Conservation (phyloP, 257 asterid genomes). For the Solanum bulbocastanum region DNA sequence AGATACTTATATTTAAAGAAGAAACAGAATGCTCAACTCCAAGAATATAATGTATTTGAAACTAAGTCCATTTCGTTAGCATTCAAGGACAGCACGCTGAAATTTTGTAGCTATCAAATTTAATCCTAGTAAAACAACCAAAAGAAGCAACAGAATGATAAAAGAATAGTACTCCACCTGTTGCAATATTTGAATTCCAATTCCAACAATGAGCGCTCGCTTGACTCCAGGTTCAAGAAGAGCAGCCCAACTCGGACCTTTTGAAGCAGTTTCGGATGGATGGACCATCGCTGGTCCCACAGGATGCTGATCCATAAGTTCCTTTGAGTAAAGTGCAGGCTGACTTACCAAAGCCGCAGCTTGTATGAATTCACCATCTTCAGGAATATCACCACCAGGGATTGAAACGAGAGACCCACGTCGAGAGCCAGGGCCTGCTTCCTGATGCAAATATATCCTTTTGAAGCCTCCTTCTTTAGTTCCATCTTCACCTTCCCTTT, state of each 20-base stretch:
- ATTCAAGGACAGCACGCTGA: not conserved
- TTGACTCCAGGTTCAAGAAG: slow-evolving; percentile 81
- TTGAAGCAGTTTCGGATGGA: slow-evolving; percentile 39
- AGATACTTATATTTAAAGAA: not conserved
- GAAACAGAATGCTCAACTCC: not conserved
- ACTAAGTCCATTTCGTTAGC: not conserved
- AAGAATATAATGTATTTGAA: not conserved
- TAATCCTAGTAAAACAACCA: not conserved
- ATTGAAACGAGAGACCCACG: slow-evolving; percentile 65
- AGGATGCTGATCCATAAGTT: slow-evolving; percentile 34
- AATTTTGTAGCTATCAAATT: not conserved
- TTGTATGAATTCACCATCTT: slow-evolving; percentile 44
- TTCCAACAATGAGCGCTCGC: slow-evolving; percentile 62
- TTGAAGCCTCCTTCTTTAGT: slow-evolving; percentile 53
- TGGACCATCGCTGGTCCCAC: slow-evolving; percentile 65
- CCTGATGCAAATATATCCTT: slow-evolving; percentile 66
- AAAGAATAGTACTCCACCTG: slow-evolving; percentile 33
- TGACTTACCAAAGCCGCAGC: slow-evolving; percentile 79
- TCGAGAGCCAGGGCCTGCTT: slow-evolving; percentile 35
- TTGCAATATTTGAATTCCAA: slow-evolving; percentile 67
- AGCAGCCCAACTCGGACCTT: slow-evolving; percentile 37
- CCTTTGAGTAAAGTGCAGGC: slow-evolving; percentile 58
- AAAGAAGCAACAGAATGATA: not conserved
- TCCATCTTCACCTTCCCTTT: slow-evolving; percentile 58
- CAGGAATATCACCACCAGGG: slow-evolving; percentile 33